Conservation (phyloP, 2,329 filamentous ascomycete species). For the Fusarium nygamai region DNA sequence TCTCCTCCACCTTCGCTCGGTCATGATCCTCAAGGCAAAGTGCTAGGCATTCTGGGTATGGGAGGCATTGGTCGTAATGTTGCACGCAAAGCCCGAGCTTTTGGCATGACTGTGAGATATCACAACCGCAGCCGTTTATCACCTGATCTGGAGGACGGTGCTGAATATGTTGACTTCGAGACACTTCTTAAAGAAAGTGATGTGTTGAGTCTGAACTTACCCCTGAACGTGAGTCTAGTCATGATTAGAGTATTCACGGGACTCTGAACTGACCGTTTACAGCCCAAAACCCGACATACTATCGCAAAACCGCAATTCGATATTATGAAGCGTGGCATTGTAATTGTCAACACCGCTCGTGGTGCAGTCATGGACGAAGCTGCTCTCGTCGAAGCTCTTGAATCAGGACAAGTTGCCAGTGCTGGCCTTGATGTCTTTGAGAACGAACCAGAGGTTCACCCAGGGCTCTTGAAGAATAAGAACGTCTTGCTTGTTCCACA, state of each 20-base stretch:
- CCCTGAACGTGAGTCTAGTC: slow-evolving; percentile 73
- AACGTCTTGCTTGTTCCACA: slow-evolving; percentile 82
- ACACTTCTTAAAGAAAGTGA: slow-evolving; percentile 76
- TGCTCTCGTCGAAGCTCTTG: slow-evolving; percentile 78
- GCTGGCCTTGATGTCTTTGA: slow-evolving; percentile 86
- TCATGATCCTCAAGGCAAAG: slow-evolving; percentile 81
- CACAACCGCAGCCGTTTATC: slow-evolving; percentile 74
- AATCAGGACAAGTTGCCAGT: slow-evolving; percentile 74
- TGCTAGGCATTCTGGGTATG: slow-evolving; percentile 85
- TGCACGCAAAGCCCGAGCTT: slow-evolving; percentile 76
- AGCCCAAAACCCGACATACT: slow-evolving; percentile 76
- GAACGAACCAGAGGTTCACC: slow-evolving; percentile 80
- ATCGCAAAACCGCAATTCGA: slow-evolving; percentile 76
- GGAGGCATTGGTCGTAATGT: slow-evolving; percentile 84
- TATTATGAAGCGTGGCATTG: slow-evolving; percentile 80
- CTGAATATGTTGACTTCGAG: slow-evolving; percentile 78
- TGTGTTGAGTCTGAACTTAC: slow-evolving; percentile 82
- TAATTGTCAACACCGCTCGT: slow-evolving; percentile 85
- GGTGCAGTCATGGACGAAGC: slow-evolving; percentile 85
- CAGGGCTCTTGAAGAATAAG: slow-evolving; percentile 74
- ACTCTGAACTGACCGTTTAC: neutral
- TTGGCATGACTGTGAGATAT: slow-evolving; percentile 81
- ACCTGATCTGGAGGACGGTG: slow-evolving; percentile 65
- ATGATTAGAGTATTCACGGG: neutral
- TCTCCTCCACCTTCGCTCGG: slow-evolving; percentile 66